Evolutionary conservation across 768 basidiomycete species (phyloP).

Genomic region (Pulveroboletus sp.): DNA sequence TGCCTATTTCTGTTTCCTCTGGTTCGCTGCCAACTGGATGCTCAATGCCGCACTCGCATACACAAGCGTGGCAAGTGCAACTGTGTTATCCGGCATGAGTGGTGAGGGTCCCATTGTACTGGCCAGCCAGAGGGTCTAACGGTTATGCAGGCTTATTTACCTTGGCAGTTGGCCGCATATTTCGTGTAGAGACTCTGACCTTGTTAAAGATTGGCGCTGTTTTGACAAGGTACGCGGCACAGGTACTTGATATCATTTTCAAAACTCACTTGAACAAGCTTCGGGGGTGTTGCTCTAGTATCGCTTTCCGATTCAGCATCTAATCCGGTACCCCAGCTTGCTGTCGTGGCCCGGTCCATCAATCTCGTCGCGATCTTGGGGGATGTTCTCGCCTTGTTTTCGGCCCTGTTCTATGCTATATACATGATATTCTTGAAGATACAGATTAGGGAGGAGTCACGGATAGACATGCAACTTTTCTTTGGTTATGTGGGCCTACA

Average conservation of each 20-base stretch:
- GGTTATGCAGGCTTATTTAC: slow-evolving; percentile 80
- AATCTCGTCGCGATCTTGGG: slow-evolving; percentile 46
- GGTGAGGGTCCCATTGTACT: slow-evolving; percentile 45
- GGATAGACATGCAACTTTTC: slow-evolving; percentile 91
- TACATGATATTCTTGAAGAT: slow-evolving; percentile 91
- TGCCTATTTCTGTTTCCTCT: slow-evolving; percentile 75
- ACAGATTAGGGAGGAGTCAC: slow-evolving; percentile 71
- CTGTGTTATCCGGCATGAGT: slow-evolving; percentile 84
- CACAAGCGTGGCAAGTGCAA: slow-evolving; percentile 93
- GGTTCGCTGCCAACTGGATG: slow-evolving; percentile 94
- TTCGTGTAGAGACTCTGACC: slow-evolving; percentile 75
- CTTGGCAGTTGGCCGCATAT: slow-evolving; percentile 73
- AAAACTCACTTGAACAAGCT: slow-evolving; percentile 39
- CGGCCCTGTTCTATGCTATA: slow-evolving; percentile 81
- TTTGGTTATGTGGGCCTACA: slow-evolving; percentile 92
- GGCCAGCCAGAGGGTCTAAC: background rate
- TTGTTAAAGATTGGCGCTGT: slow-evolving; percentile 74
- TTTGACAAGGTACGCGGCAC: slow-evolving; percentile 55
- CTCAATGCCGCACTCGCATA: slow-evolving; percentile 79
- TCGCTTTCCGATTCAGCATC: slow-evolving; percentile 73
- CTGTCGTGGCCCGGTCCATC: slow-evolving; percentile 11
- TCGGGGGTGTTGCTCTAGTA: slow-evolving; percentile 82
- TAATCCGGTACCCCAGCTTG: slow-evolving; percentile 5
- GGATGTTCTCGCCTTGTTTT: slow-evolving; percentile 79
- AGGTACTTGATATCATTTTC: background rate